Evolutionary conservation across 2,329 filamentous ascomycete species (phyloP).

Genomic region (Aspergillus sp.): DNA sequence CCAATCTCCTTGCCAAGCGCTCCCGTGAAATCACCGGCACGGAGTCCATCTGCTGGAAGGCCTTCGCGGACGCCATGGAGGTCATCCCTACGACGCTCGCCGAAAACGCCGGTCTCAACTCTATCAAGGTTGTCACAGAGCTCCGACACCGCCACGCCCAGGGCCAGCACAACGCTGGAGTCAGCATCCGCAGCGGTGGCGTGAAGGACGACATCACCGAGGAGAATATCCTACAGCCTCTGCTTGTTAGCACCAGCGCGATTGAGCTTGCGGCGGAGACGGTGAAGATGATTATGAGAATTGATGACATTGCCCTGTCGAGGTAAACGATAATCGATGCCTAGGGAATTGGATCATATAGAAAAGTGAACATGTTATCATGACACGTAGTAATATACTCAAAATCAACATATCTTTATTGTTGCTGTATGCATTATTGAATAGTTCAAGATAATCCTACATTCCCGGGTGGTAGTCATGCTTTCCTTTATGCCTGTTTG

Average conservation of each 20-base stretch:
- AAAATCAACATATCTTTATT: conserved; percentile 16
- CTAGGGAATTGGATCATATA: conserved; percentile 14
- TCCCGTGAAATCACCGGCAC: conserved; percentile 83
- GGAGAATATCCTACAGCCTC: conserved; percentile 93
- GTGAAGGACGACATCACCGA: conserved; percentile 96
- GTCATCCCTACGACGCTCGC: conserved; percentile 95
- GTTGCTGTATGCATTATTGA: too few relatives aligned
- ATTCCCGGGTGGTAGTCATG: too few relatives aligned
- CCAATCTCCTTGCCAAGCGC: conserved; percentile 78
- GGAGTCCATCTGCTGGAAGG: conserved; percentile 98
- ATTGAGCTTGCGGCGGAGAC: conserved; percentile 97
- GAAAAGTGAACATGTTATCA: conserved; percentile 20
- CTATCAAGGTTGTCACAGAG: conserved; percentile 98
- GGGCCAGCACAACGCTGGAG: conserved; percentile 92
- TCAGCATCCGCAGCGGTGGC: conserved; percentile 96
- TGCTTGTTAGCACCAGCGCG: conserved; percentile 94
- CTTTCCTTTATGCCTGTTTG: too few relatives aligned
- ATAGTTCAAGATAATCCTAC: too few relatives aligned
- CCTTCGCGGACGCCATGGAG: conserved; percentile 96
- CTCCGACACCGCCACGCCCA: conserved; percentile 90
- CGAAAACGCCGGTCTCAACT: conserved; percentile 96
- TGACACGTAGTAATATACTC: conserved; percentile 24
- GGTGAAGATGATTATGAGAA: conserved; percentile 86
- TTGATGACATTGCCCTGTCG: conserved; percentile 64
- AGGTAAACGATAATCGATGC: conserved; percentile 29